These are phyloP conservation scores for Talaromyces sp. DNA, from an alignment of 2,329 filamentous ascomycete genomes.

Conservation along the genomic window DNA sequence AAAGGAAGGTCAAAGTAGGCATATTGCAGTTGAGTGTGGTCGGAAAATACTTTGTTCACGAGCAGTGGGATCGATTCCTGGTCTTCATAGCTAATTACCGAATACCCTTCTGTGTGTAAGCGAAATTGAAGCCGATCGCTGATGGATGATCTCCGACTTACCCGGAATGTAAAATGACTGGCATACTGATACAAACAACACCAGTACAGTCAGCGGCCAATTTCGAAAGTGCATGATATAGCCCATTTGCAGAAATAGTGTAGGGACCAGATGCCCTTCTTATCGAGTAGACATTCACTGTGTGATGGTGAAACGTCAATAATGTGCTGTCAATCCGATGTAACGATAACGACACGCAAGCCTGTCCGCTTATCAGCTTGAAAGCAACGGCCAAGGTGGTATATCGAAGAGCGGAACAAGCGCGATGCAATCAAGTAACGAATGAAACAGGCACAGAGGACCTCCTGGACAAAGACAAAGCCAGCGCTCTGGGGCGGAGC, in stretches of 20 bases:
- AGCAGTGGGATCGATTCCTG: conserved; percentile 76
- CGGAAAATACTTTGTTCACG: conserved; percentile 88
- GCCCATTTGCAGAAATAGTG: conserved; percentile 16
- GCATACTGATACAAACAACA: conserved; percentile 43
- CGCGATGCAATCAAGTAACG: conserved; percentile 32
- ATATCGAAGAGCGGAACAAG: not conserved
- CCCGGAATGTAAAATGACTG: conserved; percentile 83
- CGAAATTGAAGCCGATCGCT: not conserved
- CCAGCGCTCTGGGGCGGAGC: not conserved
- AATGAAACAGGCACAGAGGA: conserved; percentile 53
- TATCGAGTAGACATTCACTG: conserved; percentile 6
- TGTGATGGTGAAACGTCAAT: not conserved
- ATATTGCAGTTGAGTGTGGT: conserved; percentile 85
- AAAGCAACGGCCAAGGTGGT: not conserved
- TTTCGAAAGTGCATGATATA: conserved; percentile 15
- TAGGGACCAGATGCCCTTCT: not conserved
- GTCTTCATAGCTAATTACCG: conserved; percentile 72
- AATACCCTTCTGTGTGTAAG: conserved; percentile 59
- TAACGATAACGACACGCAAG: not conserved
- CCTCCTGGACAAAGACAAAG: conserved; percentile 20
- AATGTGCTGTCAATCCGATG: not conserved
- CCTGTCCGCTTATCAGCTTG: not conserved
- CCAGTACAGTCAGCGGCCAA: conserved; percentile 21
- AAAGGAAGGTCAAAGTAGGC: conserved; percentile 86
- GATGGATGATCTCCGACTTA: conserved; percentile 36